Base-by-base conservation (phyloP, 1,284 basidiomycete species). In the Malassezia sympodialis region DNA sequence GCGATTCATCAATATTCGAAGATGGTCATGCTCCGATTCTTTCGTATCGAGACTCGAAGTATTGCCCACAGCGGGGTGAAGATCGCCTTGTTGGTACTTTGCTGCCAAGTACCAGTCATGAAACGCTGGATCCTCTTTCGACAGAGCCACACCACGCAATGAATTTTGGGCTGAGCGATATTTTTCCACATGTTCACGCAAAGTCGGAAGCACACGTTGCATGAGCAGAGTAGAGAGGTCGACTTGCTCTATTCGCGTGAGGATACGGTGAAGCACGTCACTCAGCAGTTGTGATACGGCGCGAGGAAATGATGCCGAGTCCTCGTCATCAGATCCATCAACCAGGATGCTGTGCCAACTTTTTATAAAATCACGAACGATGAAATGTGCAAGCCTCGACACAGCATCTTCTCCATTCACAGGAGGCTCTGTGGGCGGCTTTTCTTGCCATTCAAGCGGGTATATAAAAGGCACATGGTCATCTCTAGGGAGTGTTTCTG, bases 41-140 rank as follows among this genome's bases (percentile, higher is more conserved):
- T 84, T 84, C 15, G 90, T 90, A 66, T 90, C 88, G 0, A 84
- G 84, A 8, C 88, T 87, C 2, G 87, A 81, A 65, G 86, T 90
- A 65, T 85, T 56, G 26, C 62, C 85, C 21, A 88, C 84, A 5
- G 86, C 88, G 19, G 82, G 81, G 71, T 88, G 90, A 4, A 87
- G 79, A 57, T 79, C 83, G 26, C 68, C 55, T 60, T 59, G 45
- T 41, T 66, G 15, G 71, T 65, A 69, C 27, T 62, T 55, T 28
- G 57, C 46, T 0, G 88, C 88, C 24, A 91, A 78, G 12, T 91
- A 78, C 34, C 90, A 78, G 68, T 91, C 88, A 14, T 31, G 21
- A 12, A 45, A 45, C 27, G 26, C 26, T 2, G 40, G 7, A 42
- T 42, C 40, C 8, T 26, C 23, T 42, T 42, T n/a, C 5, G 43